Evolutionary conservation across 805 yeast species (phyloP).

Genomic region (Ogataea dorogensis): DNA sequence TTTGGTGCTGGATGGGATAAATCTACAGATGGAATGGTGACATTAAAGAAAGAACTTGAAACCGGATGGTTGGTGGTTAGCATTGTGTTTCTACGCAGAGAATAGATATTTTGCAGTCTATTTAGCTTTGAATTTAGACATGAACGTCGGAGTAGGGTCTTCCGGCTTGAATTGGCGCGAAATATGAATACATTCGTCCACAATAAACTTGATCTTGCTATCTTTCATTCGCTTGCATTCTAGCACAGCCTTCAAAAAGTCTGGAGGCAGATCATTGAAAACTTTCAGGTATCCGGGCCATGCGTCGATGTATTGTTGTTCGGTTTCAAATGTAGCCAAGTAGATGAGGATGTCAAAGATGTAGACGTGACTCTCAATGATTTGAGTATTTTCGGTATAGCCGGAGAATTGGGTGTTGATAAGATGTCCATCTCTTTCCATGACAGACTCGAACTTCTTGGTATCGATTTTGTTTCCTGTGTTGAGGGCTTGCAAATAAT

Average conservation of each 20-base stretch:
- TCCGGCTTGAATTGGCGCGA: conserved; percentile 15
- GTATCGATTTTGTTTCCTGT: conserved; percentile 27
- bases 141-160: conserved; percentile 18
- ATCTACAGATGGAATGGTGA: conserved; percentile 52
- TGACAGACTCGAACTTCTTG: conserved; percentile 41
- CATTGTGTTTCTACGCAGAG: conserved; percentile 32
- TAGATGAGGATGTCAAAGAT: conserved; percentile 64
- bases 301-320: conserved; percentile 44
- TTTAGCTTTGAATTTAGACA: conserved; percentile 17
- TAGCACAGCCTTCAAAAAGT: conserved; percentile 64
- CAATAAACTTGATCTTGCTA: conserved; percentile 24
- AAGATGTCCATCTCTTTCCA: conserved; percentile 59
- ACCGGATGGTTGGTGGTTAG: conserved; percentile 25
- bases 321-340: conserved; percentile 44
- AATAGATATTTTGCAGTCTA: conserved; percentile 3
- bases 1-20: conserved; percentile 60
- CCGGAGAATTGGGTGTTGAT: conserved; percentile 54
- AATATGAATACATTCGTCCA: conserved; percentile 26
- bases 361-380: conserved; percentile 49
- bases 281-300: conserved; percentile 49
- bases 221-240: conserved; percentile 41
- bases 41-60: conserved; percentile 32
- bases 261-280: conserved; percentile 77
- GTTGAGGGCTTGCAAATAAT: conserved; percentile 30
- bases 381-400: conserved; percentile 28